Conservation (phyloP, 495 filamentous ascomycete genomes). For the Lepraria neglecta region DNA sequence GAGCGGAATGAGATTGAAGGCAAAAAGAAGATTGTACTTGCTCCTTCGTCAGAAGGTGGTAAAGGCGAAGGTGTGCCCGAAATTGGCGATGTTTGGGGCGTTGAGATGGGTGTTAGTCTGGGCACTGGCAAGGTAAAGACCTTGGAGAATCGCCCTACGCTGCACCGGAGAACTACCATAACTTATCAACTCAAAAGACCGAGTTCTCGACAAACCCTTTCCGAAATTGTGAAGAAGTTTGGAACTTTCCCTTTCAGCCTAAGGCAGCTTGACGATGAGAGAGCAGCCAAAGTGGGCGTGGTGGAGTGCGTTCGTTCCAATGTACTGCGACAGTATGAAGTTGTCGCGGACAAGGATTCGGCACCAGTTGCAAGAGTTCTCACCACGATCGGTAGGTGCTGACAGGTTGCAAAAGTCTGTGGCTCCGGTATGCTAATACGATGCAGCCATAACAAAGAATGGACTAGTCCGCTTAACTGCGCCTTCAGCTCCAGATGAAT, state of each 20-base stretch:
- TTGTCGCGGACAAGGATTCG: conserved; percentile 84
- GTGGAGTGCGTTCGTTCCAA: conserved; percentile 89
- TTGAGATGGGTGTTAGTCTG: conserved; percentile 86
- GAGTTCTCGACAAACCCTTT: conserved; percentile 81
- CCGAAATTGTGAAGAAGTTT: conserved; percentile 93
- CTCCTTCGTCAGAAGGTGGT: conserved; percentile 70
- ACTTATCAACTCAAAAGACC: conserved; percentile 88
- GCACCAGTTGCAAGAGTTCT: conserved; percentile 76
- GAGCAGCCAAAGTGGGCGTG: conserved; percentile 90
- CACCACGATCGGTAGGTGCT: conserved; percentile 77
- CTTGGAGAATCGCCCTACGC: conserved; percentile 75
- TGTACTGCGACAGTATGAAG: conserved; percentile 90
- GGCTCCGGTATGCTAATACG: conserved; percentile 1
- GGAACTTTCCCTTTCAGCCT: conserved; percentile 96
- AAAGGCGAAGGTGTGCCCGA: conserved; percentile 90
- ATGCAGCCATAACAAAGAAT: conserved; percentile 93
- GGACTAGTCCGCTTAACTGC: conserved; percentile 78
- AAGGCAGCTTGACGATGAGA: conserved; percentile 93
- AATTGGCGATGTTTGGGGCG: conserved; percentile 94
- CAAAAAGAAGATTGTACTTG: conserved; percentile 95
- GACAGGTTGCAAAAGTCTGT: conserved; percentile 20
- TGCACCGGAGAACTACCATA: conserved; percentile 85
- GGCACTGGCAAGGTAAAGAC: conserved; percentile 93
- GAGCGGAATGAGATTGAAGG: conserved; percentile 95
- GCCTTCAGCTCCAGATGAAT: conserved; percentile 63